A percentile compares a stretch with the other conserved stretches of the same genome.
These are phyloP conservation scores for Saccharomyces hybrid DNA, from an alignment of 1,139 yeast species.

Conservation along the genomic window DNA sequence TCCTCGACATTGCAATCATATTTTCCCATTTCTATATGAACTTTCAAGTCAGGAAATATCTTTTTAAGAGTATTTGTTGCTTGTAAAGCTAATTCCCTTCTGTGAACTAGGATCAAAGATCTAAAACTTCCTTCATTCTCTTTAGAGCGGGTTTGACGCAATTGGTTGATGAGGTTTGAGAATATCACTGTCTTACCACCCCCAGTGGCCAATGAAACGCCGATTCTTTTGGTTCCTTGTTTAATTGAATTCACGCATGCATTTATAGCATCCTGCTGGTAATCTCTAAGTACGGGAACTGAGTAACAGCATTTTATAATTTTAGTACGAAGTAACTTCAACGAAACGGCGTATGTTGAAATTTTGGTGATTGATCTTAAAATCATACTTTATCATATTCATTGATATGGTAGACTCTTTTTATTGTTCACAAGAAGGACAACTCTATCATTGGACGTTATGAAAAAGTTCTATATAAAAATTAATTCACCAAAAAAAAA, in stretches of 20 bases:
- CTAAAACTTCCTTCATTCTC: constrained; percentile 32
- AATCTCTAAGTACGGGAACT: constrained; percentile 41
- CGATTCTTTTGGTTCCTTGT: constrained; percentile 51
- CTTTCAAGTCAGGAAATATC: constrained; percentile 45
- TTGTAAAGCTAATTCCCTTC: constrained; percentile 71
- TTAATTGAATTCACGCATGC: constrained; percentile 46
- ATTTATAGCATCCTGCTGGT: constrained; percentile 66
- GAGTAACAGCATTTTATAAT: not conserved
- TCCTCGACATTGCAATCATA: constrained; percentile 25
- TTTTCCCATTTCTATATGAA: constrained; percentile 71
- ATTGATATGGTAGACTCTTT: not conserved
- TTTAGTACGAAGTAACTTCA: not conserved
- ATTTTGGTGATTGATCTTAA: not conserved
- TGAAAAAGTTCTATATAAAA: not conserved
- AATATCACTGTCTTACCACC: constrained; percentile 92
- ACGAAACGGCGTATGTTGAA: not conserved
- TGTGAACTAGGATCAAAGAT: constrained; percentile 69
- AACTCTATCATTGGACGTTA: not conserved
- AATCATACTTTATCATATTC: not conserved
- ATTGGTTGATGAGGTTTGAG: constrained; percentile 50
- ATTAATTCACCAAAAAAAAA: not conserved
- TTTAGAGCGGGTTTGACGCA: constrained; percentile 36
- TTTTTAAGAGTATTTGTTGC: constrained; percentile 47
- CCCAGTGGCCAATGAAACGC: constrained; percentile 87
- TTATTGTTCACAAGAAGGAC: not conserved